Conservation (phyloP, 352 stramenopile species). For the Aphanomyces stellatus region DNA sequence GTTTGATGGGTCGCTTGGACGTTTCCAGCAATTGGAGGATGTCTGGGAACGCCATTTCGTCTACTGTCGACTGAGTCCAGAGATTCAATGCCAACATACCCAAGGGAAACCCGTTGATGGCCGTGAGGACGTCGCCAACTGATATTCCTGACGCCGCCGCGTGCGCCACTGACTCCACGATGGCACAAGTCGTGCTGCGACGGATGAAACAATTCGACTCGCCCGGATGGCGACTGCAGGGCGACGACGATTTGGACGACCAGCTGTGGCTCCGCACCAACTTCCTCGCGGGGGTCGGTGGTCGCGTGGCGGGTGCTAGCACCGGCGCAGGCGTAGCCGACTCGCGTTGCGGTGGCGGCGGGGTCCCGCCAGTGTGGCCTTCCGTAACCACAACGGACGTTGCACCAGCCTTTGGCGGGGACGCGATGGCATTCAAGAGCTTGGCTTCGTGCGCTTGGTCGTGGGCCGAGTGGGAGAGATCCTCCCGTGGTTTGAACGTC, state of each 20-base stretch:
- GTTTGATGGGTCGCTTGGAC: constrained; percentile 44
- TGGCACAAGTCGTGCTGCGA: background rate
- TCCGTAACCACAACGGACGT: background rate
- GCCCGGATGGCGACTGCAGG: no score
- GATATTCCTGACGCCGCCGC: constrained; percentile 24
- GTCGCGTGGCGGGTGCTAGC: background rate
- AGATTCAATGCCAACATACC: constrained; percentile 24
- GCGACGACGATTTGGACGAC: background rate
- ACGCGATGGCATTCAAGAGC: constrained; percentile 7
- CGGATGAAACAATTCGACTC: no score
- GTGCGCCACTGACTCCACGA: background rate
- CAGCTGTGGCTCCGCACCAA: constrained; percentile 10
- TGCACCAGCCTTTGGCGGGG: background rate
- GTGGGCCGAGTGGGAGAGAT: background rate
- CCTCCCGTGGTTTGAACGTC: background rate
- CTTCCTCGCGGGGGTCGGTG: background rate
- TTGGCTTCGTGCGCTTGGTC: background rate
- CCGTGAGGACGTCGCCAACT: constrained; percentile 59
- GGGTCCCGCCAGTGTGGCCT: no score
- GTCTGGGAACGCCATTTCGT: constrained; percentile 50
- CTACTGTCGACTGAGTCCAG: constrained; percentile 23
- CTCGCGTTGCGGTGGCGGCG: no score
- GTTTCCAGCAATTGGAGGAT: constrained; percentile 43
- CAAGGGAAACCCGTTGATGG: constrained; percentile 62
- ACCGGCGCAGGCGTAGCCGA: background rate